Evolutionary conservation across 129 eudicot species (phyloP).

Genomic region (Glebionis coronaria): DNA sequence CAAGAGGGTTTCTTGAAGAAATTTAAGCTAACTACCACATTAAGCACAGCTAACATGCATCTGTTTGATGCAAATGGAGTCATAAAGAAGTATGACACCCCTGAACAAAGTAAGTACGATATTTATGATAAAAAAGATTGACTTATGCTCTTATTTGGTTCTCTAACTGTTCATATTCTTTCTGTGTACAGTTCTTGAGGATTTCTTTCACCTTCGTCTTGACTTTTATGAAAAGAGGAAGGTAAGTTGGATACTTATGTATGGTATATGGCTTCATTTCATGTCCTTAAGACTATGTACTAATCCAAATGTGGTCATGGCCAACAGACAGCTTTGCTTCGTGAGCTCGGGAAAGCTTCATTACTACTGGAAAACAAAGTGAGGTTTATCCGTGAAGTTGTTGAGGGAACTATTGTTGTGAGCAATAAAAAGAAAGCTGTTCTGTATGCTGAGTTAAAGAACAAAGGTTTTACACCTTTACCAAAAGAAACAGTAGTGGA

Average conservation of each 20-base stretch:
- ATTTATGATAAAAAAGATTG: background rate
- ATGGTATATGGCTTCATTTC: background rate
- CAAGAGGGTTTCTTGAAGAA: constrained; percentile 84
- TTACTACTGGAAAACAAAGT: constrained; percentile 71
- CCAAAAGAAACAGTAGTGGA: constrained; percentile 57
- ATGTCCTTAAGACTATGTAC: background rate
- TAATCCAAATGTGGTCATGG: background rate
- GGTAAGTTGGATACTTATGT: constrained; percentile 34
- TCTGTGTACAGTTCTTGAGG: constrained; percentile 70
- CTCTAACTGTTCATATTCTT: background rate
- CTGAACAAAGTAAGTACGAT: constrained; percentile 71
- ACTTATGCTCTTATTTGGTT: background rate
- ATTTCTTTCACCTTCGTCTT: constrained; percentile 64
- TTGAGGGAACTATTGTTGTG: constrained; percentile 65
- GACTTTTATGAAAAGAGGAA: constrained; percentile 70
- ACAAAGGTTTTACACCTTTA: constrained; percentile 70
- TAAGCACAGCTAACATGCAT: constrained; percentile 92
- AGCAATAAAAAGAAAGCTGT: constrained; percentile 78
- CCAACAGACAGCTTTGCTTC: constrained; percentile 51
- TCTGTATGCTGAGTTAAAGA: constrained; percentile 57
- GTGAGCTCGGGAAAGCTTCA: constrained; percentile 48
- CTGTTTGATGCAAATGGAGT: constrained; percentile 73
- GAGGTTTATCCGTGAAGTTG: constrained; percentile 74
- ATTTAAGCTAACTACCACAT: constrained; percentile 65
- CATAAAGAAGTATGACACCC: constrained; percentile 75